Evolutionary conservation across 1,284 basidiomycete genomes (phyloP), one percentile per base, ranked within the genome.

Genomic region (Cystobasidium sp.): DNA sequence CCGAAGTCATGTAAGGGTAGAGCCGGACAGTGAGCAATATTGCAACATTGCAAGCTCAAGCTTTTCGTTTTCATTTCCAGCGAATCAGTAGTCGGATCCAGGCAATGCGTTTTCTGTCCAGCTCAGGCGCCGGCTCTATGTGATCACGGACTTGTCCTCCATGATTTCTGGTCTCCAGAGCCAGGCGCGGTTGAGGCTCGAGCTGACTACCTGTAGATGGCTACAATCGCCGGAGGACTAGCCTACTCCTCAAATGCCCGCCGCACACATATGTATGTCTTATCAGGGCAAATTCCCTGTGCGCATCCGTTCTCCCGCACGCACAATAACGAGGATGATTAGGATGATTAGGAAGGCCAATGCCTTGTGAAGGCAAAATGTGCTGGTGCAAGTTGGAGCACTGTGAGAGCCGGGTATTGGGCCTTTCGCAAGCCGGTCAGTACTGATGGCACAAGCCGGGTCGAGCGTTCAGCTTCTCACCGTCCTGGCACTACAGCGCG

Each of bases 21-120:
- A 53, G 51, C 51, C 51, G 51, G 51, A 53, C 51, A 53, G 51
- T 53, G 51, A 53, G 51, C 51, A 53, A 53, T 53, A 53, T 53
- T 53, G 51, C 51, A 53, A 53, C 51, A 53, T 53, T 53, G 51
- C 51, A 53, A 53, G 51, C 51, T 53, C 51, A 53, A 53, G 51
- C 51, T 53, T 53, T 53, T 53, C 51, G 51, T 53, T 53, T 53
- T 53, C 51, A 53, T 53, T 53, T 53, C 51, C 51, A 53, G 51
- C 51, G 51, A 53, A 53, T 53, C 51, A 53, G 51, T 53, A 53
- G 51, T 53, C 51, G 51, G 51, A 53, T 53, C 51, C 51, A 53
- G 51, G 51, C 51, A 53, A 53, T 53, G 51, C 51, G 51, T 53
- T 8, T 53, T 53, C 51, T 53, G 51, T 53, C 51, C 51, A 53